A percentile compares a stretch with the other conserved stretches of the same genome.
phyloP scores from a whole-genome alignment of 495 filamentous ascomycete species.

The Trichoderma asperelloides region DNA sequence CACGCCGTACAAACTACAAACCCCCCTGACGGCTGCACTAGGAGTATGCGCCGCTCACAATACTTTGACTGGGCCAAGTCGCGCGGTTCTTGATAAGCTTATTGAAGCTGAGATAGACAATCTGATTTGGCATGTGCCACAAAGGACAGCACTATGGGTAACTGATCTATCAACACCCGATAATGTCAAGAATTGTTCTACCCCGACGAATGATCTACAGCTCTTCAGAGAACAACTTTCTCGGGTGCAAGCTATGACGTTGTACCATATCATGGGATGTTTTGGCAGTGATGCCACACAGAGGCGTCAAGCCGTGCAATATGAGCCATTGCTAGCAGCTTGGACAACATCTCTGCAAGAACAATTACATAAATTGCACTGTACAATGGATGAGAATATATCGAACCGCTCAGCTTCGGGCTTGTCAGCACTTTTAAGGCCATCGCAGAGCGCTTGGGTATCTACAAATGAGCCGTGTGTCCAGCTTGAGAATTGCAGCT shows the following conservation, averaged over 20 bases:
- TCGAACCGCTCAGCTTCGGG: neutral
- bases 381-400: neutral
- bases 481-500: neutral
- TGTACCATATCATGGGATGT: neutral
- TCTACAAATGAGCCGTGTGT: neutral
- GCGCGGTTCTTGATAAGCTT: neutral
- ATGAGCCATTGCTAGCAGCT: slow-evolving; percentile 1
- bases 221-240: neutral
- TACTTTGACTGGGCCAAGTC: neutral
- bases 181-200: neutral
- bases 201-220: neutral
- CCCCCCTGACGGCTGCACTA: neutral
- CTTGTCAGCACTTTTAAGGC: neutral
- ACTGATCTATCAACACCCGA: neutral
- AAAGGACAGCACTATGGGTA: neutral
- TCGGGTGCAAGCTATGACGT: slow-evolving; percentile 2
- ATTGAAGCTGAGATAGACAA: neutral
- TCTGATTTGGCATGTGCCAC: neutral
- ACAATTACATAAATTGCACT: neutral
- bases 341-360: neutral
- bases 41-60: neutral
- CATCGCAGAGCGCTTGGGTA: neutral
- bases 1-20: neutral
- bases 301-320: neutral
- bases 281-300: neutral